phyloP scores from a whole-genome alignment of 306 rosid species.

The Begonia fuchsioides region DNA sequence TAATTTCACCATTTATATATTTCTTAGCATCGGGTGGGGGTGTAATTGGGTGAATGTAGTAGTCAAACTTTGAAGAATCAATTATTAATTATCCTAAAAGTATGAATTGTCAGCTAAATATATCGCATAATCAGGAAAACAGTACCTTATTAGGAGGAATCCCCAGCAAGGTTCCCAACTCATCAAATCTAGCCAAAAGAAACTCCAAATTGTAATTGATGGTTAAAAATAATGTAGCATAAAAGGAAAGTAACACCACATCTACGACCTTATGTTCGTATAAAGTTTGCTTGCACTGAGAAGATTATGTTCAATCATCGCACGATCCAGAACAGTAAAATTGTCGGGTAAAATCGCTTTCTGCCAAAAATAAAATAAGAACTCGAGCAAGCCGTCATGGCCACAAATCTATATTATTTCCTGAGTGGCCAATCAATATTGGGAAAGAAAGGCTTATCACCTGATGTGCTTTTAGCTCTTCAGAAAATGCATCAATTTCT shows the following conservation, averaged over 20 bases:
- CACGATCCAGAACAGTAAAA: slow-evolving; percentile 90
- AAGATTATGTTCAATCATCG: slow-evolving; percentile 99
- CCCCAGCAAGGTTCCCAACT: slow-evolving; percentile 86
- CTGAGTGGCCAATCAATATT: not conserved
- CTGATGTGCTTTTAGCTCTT: slow-evolving; percentile 94
- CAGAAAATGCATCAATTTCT: slow-evolving; percentile 93
- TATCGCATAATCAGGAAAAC: no score
- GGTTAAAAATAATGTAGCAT: slow-evolving; percentile 4
- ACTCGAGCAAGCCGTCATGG: no score
- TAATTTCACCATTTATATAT: not conserved
- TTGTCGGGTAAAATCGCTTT: slow-evolving; percentile 91
- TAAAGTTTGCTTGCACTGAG: slow-evolving; percentile 97
- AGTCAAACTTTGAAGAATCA: no score
- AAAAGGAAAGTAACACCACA: slow-evolving; percentile 9
- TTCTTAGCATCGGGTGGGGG: no score
- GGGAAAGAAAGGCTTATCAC: slow-evolving; percentile 18
- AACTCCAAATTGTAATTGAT: not conserved
- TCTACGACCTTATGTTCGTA: slow-evolving; percentile 95
- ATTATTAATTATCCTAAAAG: no score
- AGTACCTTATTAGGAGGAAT: slow-evolving; percentile 87
- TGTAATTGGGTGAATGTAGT: no score
- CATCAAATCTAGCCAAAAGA: slow-evolving; percentile 54
- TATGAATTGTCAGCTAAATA: no score
- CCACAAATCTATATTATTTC: no score
- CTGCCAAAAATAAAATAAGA: slow-evolving; percentile 35